These are phyloP conservation scores for Pinus taeda DNA, from an alignment of 75 land plant species.

Conservation along the genomic window DNA sequence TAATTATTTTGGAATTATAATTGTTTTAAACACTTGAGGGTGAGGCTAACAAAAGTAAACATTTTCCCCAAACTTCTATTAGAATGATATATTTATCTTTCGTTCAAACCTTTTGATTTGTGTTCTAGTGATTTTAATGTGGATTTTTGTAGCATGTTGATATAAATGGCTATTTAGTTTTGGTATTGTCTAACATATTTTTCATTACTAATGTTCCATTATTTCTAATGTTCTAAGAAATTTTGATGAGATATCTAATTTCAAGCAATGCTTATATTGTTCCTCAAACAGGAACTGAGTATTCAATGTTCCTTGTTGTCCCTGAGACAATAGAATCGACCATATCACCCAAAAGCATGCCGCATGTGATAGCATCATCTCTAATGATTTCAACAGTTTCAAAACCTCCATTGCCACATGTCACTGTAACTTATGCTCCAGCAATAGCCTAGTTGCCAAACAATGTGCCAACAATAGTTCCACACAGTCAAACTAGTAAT, in stretches of 20 bases:
- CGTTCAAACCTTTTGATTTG: no score
- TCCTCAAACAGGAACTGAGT: not conserved
- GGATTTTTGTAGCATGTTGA: no score
- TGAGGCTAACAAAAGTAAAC: no score
- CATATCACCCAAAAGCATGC: not conserved
- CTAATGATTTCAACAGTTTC: not conserved
- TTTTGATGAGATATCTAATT: constrained; percentile 1
- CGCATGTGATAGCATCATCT: not conserved
- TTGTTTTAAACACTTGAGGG: no score
- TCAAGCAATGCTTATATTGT: not conserved
- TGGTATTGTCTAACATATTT: not conserved
- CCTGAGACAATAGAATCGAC: not conserved
- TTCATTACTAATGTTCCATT: not conserved
- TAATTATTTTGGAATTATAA: no score
- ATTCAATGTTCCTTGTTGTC: not conserved
- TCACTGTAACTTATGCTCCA: not conserved
- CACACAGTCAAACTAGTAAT: not conserved
- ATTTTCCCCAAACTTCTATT: no score
- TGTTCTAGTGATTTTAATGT: no score
- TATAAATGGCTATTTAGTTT: no score
- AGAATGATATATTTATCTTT: no score
- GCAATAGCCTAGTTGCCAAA: not conserved
- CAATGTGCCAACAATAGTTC: no score
- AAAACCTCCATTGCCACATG: not conserved
- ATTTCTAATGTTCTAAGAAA: no score